Evolutionary conservation across 768 basidiomycete species (phyloP), one percentile per base, ranked within the genome.

Genomic region (Calocybe cyanea): DNA sequence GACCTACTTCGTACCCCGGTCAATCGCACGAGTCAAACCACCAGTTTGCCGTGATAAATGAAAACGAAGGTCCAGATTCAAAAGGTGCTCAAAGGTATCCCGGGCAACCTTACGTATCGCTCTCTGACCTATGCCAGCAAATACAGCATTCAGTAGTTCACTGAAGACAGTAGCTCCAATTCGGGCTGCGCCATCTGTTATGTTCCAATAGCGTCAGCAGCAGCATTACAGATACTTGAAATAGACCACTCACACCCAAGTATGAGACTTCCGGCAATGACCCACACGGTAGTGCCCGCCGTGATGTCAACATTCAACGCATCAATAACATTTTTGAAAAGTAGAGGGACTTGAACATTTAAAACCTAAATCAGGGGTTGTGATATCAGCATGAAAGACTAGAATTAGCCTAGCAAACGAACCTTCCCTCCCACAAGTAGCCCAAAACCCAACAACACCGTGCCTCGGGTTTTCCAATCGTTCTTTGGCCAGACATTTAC

Each of bases 321-420:
- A 61, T 99, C 95, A 42, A 99, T 83, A 34, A 99, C 79, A 20
- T 75, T 65, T 66, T 97, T 98, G 78, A 99, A 99, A 50, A 98
- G 70, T 54, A 91, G 79, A 0, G 96, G 96, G n/a, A 99, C 94
- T 75, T 98, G 95, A 0, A 99, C 96, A 61, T 97, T 99, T 46
- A 97, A 68, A 35, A 96, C 67, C 92, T 93, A 45, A 23, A 40
- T 7, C 41, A 5, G 14, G 5, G 7, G n/a, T 14, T 35, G 34
- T 35, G 5, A 35, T 32, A 38, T 34, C 17, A 28, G 15, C 18
- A 34, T 21, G 46, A 32, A 10, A 13, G 31, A 39, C 10, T n/a
- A 3, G 6, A 31, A n/a, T n/a, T 58, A 43, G 25, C 50, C 8
- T 37, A 9, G 18, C 2, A 9, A 33, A 48, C 75, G 45, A 42